Conservation (phyloP, 2,329 filamentous ascomycete species). For the Sphaerulina musiva region DNA sequence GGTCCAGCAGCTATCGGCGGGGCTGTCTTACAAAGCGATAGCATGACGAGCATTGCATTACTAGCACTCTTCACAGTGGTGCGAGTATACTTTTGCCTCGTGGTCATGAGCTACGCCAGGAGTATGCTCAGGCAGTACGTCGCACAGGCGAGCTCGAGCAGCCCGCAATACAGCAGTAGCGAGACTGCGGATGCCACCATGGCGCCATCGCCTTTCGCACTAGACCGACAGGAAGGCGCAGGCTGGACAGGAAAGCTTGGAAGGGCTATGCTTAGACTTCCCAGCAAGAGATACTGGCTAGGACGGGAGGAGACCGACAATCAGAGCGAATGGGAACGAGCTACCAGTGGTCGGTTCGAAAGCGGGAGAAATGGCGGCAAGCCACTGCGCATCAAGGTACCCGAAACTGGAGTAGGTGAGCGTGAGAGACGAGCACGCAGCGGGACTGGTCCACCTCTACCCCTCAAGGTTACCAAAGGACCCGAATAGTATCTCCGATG, state of each 20-base stretch:
- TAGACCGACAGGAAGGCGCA: conserved; percentile 63
- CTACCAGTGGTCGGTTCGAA: conserved; percentile 56
- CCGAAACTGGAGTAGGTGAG: conserved; percentile 46
- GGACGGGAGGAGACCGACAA: conserved; percentile 54
- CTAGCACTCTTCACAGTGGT: conserved; percentile 68
- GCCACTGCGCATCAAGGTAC: conserved; percentile 34
- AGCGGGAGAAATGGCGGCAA: conserved; percentile 34
- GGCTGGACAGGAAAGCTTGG: conserved; percentile 75
- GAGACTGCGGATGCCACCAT: conserved; percentile 39
- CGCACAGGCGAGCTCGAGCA: conserved; percentile 28
- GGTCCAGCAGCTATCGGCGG: conserved; percentile 49
- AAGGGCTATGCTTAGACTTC: conserved; percentile 62
- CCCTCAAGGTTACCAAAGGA: conserved; percentile 15
- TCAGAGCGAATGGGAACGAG: conserved; percentile 62
- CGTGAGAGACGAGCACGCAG: conserved; percentile 56
- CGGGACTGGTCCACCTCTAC: conserved; percentile 51
- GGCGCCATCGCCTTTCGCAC: conserved; percentile 63
- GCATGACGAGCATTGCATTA: conserved; percentile 69
- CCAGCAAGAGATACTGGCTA: conserved; percentile 75
- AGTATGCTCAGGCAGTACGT: conserved; percentile 67
- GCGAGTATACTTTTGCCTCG: conserved; percentile 73
- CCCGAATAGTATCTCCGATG: conserved; percentile 6
- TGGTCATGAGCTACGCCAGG: conserved; percentile 77
- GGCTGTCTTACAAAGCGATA: conserved; percentile 59
- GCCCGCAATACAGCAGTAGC: conserved; percentile 32